Evolutionary conservation across 306 rosid species (phyloP).

Genomic region (Arachis hypogaea): DNA sequence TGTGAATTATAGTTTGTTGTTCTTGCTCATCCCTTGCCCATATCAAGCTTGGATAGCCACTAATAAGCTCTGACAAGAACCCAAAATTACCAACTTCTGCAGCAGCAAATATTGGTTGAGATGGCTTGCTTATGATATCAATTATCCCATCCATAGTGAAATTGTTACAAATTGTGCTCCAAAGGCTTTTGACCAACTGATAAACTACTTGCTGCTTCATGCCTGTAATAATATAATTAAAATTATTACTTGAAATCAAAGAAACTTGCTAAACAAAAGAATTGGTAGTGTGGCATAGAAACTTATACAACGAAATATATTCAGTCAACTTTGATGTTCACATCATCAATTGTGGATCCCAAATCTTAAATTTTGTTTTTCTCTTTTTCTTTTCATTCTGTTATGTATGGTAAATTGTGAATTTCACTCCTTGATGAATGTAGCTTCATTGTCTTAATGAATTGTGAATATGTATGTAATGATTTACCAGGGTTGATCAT

Average conservation of each 20-base stretch:
- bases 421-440: background rate
- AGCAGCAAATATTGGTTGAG: conserved; percentile 34
- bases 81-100: conserved; percentile 48
- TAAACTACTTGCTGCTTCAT: conserved; percentile 21
- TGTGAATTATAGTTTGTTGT: conserved; percentile 36
- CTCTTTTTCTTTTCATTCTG: too few species aligned
- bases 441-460: background rate
- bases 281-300: too few species aligned
- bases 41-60: conserved; percentile 39
- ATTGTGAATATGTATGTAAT: background rate
- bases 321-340: too few species aligned
- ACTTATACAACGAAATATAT: too few species aligned
- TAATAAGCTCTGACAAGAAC: conserved; percentile 41
- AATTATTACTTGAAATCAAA: background rate
- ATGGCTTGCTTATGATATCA: conserved; percentile 26
- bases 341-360: too few species aligned
- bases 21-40: conserved; percentile 32
- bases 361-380: too few species aligned
- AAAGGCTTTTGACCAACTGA: conserved; percentile 33
- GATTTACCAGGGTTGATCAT: conserved; percentile 33
- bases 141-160: background rate
- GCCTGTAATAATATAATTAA: background rate
- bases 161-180: background rate
- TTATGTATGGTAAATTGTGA: too few species aligned
- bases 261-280: background rate